A percentile compares a stretch with the other conserved stretches of the same genome.
phyloP scores from a whole-genome alignment of 2,329 filamentous ascomycete genomes.

The Hortaea sp. region DNA sequence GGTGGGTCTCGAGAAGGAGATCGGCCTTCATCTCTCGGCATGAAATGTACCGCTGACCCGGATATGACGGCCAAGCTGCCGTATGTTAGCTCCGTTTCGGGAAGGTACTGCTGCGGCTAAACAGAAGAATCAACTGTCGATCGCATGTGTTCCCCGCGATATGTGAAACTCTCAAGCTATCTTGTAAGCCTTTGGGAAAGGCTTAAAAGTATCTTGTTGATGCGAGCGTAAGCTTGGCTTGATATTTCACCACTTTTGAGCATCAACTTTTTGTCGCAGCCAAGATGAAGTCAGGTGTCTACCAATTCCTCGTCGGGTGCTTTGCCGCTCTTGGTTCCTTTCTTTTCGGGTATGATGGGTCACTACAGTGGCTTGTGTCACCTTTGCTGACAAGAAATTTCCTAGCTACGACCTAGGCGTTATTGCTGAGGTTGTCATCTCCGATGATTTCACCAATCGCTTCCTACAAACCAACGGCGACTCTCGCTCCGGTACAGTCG shows the following conservation, averaged over 20 bases:
- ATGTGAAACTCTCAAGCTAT: background rate
- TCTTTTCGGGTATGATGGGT: conserved; percentile 2
- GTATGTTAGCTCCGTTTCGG: background rate
- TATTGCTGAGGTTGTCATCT: conserved; percentile 17
- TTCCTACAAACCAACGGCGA: conserved; percentile 11
- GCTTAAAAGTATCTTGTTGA: too few relatives aligned
- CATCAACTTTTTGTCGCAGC: background rate
- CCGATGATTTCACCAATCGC: conserved; percentile 10
- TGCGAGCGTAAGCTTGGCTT: background rate
- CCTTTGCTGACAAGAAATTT: conserved; percentile 35
- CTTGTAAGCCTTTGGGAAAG: too few relatives aligned
- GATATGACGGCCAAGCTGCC: background rate
- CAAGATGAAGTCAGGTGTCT: conserved; percentile 13
- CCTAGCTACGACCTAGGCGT: conserved; percentile 24
- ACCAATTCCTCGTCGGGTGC: conserved; percentile 25
- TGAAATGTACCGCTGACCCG: background rate
- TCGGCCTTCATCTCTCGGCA: background rate
- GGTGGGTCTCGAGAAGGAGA: too few relatives aligned
- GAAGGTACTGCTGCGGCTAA: background rate
- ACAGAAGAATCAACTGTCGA: background rate
- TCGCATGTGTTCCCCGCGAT: background rate
- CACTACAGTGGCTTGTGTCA: background rate
- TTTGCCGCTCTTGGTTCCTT: conserved; percentile 28
- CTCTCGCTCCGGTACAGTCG: conserved; percentile 13
- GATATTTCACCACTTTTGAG: background rate